Percentiles rank a stretch among this genome's conserved stretches.
These are phyloP conservation scores for Pilasporangium apinafurcum DNA, from an alignment of 352 stramenopile genomes.

Conservation along the genomic window DNA sequence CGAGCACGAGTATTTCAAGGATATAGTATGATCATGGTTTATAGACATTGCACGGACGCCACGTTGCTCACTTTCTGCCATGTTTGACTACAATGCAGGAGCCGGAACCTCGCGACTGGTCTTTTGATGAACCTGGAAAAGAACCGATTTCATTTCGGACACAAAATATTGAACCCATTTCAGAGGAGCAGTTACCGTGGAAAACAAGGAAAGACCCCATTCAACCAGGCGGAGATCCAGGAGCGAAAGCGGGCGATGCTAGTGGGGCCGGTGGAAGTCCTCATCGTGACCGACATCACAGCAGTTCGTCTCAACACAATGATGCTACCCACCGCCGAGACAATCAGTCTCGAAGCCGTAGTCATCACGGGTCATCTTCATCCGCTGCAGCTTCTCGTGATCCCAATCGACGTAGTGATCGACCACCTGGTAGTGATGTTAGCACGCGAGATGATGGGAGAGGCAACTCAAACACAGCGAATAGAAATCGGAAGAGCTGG, in stretches of 20 bases:
- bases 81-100: conserved; percentile 32
- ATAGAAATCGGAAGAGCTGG: neutral
- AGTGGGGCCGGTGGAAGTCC: conserved; percentile 8
- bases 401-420: conserved; percentile 31
- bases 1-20: conserved; percentile 92
- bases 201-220: conserved; percentile 51
- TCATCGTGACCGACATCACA: conserved; percentile 15
- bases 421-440: conserved; percentile 19
- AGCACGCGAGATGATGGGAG: conserved; percentile 10
- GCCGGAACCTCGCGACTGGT: conserved; percentile 79
- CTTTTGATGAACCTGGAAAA: conserved; percentile 83
- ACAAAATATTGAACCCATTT: conserved; percentile 68
- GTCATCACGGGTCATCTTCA: conserved; percentile 32
- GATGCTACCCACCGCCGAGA: conserved; percentile 23
- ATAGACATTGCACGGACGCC: neutral
- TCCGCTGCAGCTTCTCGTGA: conserved; percentile 17
- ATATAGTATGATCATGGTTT: conserved; percentile 49
- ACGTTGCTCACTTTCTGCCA: neutral
- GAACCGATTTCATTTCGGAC: conserved; percentile 83
- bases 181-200: conserved; percentile 68
- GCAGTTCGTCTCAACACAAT: conserved; percentile 21
- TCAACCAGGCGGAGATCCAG: conserved; percentile 1
- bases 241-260: conserved; percentile 14
- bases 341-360: conserved; percentile 33
- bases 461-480: conserved; percentile 3